Base-by-base conservation (phyloP, 331 rosid genomes). In the Pyracantha coccinea region DNA sequence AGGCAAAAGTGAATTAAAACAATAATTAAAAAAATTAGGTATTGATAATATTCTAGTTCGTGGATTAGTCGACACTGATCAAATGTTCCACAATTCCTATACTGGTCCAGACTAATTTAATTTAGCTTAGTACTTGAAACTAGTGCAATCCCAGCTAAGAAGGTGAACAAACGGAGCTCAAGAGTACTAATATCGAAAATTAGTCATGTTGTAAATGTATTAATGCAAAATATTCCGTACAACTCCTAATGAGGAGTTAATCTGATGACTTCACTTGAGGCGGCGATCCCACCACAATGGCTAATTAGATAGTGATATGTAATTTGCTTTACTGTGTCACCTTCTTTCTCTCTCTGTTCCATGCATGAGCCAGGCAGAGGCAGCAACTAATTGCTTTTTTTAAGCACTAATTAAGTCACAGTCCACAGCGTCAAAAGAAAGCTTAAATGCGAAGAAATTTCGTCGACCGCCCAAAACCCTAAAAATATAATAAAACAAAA, bases 401-500 rank as follows among this genome's bases (percentile, higher is more conserved):
- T 47, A 35, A 75, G 83, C 88, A 76, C 77, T 86, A 78, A 61
- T 73, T 82, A 79, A 86, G 80, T 79, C 83, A 73, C 69, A 81
- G 69, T 66, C 27, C 69, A 79, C 60, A 69, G 77, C 85, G 77
- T 77, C 78, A 75, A 78, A 89, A 82, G 85, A 67, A 85, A 83
- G 91, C 97, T 91, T 89, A 83, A 79, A 72, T 75, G 92, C 78
- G 82, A 90, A 92, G 99, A 85, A 90, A 92, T 87, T 80, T 83
- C 83, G 68, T 80, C 55, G 55, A 50, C 96, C 96, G 89, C 93
- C 88, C 54, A 84, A 90, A 90, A 86, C 96, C 95, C 87, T 85
- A 89, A 91, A 84, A 82, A 81, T 82, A 87, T 82, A 87, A 91
- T 90, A 87, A 88, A 91, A 88, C 96, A 94, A 94, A 94, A 90